Evolutionary conservation across 139 green algal species (phyloP).

Genomic region (Closterium sp.): DNA sequence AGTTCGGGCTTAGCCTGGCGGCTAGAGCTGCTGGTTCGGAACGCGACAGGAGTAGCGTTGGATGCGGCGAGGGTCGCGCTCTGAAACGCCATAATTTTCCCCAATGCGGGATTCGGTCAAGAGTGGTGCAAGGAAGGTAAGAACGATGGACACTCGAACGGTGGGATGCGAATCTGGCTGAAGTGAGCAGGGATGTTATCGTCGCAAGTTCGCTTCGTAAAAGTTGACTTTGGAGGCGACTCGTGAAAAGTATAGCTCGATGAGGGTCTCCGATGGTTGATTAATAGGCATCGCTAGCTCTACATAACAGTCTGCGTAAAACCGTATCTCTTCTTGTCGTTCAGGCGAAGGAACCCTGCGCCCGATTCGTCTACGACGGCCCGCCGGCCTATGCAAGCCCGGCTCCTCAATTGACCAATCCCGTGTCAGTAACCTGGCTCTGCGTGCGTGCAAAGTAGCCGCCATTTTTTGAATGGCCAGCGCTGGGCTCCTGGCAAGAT

Average conservation of each 20-base stretch:
- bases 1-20: no score
- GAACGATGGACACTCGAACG: not conserved
- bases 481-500: not conserved
- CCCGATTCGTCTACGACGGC: not conserved
- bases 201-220: not conserved
- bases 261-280: not conserved
- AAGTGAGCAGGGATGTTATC: not conserved
- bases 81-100: not conserved
- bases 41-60: not conserved
- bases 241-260: not conserved
- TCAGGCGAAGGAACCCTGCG: not conserved
- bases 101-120: not conserved
- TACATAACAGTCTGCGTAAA: not conserved
- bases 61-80: not conserved
- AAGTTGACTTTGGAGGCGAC: not conserved
- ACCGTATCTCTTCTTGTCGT: not conserved
- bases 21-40: not conserved
- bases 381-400: not conserved
- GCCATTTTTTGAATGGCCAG: not conserved
- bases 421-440: not conserved
- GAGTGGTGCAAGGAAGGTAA: not conserved
- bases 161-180: no score
- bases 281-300: not conserved
- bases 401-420: not conserved
- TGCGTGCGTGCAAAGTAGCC: not conserved